Evolutionary conservation across 2,329 filamentous ascomycete genomes (phyloP), one percentile per base, ranked within the genome.

Genomic region (Didymella arachidicola): DNA sequence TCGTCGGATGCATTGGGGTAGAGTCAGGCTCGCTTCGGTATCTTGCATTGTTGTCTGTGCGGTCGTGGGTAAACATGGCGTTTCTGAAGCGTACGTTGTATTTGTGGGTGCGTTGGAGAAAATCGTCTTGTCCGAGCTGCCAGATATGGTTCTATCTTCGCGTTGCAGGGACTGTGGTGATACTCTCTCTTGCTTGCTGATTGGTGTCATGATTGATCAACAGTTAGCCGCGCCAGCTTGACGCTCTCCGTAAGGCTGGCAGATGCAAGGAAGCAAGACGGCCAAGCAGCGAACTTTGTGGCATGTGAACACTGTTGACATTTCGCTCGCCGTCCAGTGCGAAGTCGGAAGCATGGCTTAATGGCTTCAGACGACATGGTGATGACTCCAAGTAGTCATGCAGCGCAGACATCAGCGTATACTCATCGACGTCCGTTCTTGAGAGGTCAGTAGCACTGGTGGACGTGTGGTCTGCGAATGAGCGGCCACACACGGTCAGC

Each of bases 1-100:
- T 25, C 93, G 82, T 66, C 81, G 85, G 72, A 95, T 81, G 58
- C 90, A 91, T 79, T 95, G 85, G 67, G 83, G 68, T 57, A 96
- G 80, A 3, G 75, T 75, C 76, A 81, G 61, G 5, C 45, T 44
- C 8, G 53, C 51, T 36, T 68, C 61, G 7, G 26, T 39, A 26
- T 60, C 43, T 29, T 60, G 41, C 0, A 45, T 27, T 12, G 48
- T 36, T 2, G 36, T 41, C 39, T 30, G 44, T 25, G 25, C 41
- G 14, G 25, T 19, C 14, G 45, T 44, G 6, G 41, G n/a, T 8
- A 46, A 53, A 32, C 18, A 48, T 47, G 54, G 34, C 10, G 57
- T 30, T 39, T 45, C 45, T 32, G 60, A 53, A 32, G 48, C 29
- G 26, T 39, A 39, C 10, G 43, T 51, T 25, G 52, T 44, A 29